phyloP scores from a whole-genome alignment of 148 eudicot species.

The Amaranthus palmeri region DNA sequence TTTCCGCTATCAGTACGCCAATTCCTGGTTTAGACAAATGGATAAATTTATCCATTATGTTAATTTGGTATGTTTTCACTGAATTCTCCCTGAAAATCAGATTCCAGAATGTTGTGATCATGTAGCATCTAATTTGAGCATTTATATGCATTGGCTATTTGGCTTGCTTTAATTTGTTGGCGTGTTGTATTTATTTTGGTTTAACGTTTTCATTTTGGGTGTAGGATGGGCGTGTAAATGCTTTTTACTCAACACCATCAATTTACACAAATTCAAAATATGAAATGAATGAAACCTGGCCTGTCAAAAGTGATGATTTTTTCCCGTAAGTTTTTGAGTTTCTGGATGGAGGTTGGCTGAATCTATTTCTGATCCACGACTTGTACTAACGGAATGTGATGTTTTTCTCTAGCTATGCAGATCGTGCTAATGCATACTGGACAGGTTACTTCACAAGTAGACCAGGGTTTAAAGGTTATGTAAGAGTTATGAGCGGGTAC shows the following conservation, averaged over 20 bases:
- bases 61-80: slow-evolving; percentile 44
- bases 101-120: slow-evolving; percentile 3
- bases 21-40: slow-evolving; percentile 80
- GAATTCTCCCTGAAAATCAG: neutral
- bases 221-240: slow-evolving; percentile 83
- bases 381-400: slow-evolving; percentile 5
- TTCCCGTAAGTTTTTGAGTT: slow-evolving; percentile 56
- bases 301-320: slow-evolving; percentile 62
- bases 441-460: slow-evolving; percentile 88
- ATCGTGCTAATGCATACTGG: slow-evolving; percentile 69
- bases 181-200: neutral
- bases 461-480: slow-evolving; percentile 67
- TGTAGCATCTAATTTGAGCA: neutral
- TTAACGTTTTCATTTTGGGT: slow-evolving; percentile 7
- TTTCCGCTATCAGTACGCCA: slow-evolving; percentile 70
- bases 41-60: slow-evolving; percentile 77
- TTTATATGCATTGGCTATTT: neutral
- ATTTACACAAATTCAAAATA: slow-evolving; percentile 64
- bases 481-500: slow-evolving; percentile 61
- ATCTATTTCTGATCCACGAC: neutral
- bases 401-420: slow-evolving; percentile 56
- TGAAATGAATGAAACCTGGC: slow-evolving; percentile 55
- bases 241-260: slow-evolving; percentile 75
- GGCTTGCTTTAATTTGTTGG: slow-evolving; percentile 1
- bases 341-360: slow-evolving; percentile 12